A percentile compares a stretch with the other conserved stretches of the same genome.
Evolutionary conservation across 139 green algal genomes (phyloP).

Genomic region (Asterochloris sp.): DNA sequence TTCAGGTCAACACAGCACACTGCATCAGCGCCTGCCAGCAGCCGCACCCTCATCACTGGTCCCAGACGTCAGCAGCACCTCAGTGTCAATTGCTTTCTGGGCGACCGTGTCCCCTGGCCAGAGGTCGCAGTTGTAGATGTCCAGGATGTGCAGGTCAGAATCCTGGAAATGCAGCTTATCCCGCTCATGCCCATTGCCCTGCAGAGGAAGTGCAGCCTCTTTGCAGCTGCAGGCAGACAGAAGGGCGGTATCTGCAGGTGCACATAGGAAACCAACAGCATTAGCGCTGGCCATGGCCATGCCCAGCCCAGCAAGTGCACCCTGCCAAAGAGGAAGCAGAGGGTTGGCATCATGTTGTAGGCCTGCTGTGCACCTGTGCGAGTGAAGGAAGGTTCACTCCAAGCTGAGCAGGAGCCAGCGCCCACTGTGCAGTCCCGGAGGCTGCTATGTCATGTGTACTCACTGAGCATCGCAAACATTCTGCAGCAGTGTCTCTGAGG

Average conservation of each 20-base stretch:
- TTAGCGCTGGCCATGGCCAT: neutral
- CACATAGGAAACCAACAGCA: neutral
- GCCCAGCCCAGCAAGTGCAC: neutral
- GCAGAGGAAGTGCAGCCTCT: neutral
- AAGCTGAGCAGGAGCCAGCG: neutral
- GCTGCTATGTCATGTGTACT: neutral
- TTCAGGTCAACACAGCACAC: too few relatives aligned
- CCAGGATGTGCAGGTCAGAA: slow-evolving; percentile 53
- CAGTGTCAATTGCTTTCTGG: slow-evolving; percentile 40
- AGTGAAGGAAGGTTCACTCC: neutral
- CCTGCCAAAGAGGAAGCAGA: neutral
- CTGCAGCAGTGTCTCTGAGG: neutral
- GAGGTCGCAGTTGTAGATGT: slow-evolving; percentile 55
- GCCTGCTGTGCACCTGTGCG: neutral
- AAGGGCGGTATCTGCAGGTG: too few relatives aligned
- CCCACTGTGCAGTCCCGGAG: neutral
- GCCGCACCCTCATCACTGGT: slow-evolving; percentile 1
- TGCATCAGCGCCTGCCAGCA: neutral
- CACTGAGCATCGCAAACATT: neutral
- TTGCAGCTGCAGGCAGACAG: neutral
- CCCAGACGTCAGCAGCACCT: slow-evolving; percentile 22
- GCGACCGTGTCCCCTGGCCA: slow-evolving; percentile 24
- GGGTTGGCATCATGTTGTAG: neutral
- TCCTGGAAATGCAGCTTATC: slow-evolving; percentile 66
- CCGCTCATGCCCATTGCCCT: slow-evolving; percentile 54